Conservation (phyloP, 1,139 yeast species). For the Diutina siamensis region DNA sequence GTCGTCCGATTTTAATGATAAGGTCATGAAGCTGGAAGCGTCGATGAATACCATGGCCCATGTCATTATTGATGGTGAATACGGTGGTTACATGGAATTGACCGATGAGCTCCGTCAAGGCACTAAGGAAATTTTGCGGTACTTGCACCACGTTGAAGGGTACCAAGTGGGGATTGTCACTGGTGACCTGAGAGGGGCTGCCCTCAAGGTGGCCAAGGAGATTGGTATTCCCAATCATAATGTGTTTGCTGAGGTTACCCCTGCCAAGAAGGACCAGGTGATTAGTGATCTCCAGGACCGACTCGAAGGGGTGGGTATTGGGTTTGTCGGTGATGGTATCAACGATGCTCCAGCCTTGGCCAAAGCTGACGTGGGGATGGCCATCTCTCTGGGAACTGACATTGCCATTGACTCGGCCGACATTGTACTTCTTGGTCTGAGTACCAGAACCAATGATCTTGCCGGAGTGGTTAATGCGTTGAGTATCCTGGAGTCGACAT, state of each 20-base stretch:
- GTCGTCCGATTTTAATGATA: constrained; percentile 4
- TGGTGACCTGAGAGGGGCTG: constrained; percentile 67
- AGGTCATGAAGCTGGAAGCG: constrained; percentile 11
- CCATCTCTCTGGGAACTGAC: constrained; percentile 87
- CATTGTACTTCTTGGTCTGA: constrained; percentile 48
- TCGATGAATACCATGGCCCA: constrained; percentile 23
- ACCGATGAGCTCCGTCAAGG: constrained; percentile 62
- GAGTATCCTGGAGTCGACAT: constrained; percentile 60
- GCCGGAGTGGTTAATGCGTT: constrained; percentile 63
- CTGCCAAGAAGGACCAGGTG: constrained; percentile 63
- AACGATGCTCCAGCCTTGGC: constrained; percentile 95
- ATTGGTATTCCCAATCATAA: constrained; percentile 57
- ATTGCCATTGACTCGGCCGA: constrained; percentile 96
- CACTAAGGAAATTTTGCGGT: constrained; percentile 47
- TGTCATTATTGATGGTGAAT: constrained; percentile 40
- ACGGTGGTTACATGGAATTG: constrained; percentile 56
- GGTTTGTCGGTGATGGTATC: constrained; percentile 94
- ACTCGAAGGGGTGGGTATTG: constrained; percentile 33
- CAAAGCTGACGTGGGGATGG: constrained; percentile 80
- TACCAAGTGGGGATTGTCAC: constrained; percentile 79
- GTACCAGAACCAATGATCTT: constrained; percentile 28
- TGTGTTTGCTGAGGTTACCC: constrained; percentile 69
- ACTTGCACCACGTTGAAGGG: constrained; percentile 38
- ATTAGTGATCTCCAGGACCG: constrained; percentile 45
- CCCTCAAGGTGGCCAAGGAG: constrained; percentile 49